Evolutionary conservation across 2,329 filamentous ascomycete species (phyloP).

Genomic region (Colletotrichum melonis): DNA sequence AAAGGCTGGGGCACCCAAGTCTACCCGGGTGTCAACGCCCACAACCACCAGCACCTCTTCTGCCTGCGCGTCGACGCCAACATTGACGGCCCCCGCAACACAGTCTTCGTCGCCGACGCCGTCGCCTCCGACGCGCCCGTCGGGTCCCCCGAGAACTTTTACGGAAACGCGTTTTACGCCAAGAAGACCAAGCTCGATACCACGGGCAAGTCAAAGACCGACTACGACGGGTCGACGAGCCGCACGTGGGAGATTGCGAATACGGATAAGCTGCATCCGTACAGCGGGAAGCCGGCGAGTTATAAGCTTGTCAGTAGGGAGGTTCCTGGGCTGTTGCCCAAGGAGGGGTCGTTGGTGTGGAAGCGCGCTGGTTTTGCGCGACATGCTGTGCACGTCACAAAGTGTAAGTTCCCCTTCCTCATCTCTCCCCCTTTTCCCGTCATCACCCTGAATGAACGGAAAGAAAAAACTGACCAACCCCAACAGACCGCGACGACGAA

Average conservation of each 20-base stretch:
- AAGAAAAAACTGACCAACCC: not conserved
- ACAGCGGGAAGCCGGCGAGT: conserved; percentile 84
- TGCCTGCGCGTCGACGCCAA: conserved; percentile 89
- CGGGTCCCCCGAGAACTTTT: conserved; percentile 84
- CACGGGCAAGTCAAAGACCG: conserved; percentile 74
- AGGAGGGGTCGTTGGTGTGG: conserved; percentile 85
- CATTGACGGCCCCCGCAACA: conserved; percentile 87
- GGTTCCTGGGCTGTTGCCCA: conserved; percentile 81
- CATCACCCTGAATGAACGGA: too few species aligned
- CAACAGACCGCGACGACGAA: conserved; percentile 79
- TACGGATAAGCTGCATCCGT: conserved; percentile 83
- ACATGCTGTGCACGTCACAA: conserved; percentile 89
- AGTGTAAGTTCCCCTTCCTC: conserved; percentile 68
- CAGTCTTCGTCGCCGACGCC: conserved; percentile 86
- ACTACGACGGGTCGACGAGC: conserved; percentile 84
- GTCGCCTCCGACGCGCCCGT: conserved; percentile 77
- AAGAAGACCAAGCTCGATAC: conserved; percentile 84
- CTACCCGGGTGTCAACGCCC: conserved; percentile 89
- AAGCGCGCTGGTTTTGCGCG: conserved; percentile 89
- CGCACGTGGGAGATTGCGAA: conserved; percentile 94
- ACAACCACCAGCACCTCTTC: conserved; percentile 97
- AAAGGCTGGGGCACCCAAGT: conserved; percentile 93
- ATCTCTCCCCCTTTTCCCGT: not conserved
- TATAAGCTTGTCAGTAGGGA: conserved; percentile 94
- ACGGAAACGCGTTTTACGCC: conserved; percentile 91